phyloP scores from a whole-genome alignment of 129 eudicot genomes.

The Escallonia rubra region DNA sequence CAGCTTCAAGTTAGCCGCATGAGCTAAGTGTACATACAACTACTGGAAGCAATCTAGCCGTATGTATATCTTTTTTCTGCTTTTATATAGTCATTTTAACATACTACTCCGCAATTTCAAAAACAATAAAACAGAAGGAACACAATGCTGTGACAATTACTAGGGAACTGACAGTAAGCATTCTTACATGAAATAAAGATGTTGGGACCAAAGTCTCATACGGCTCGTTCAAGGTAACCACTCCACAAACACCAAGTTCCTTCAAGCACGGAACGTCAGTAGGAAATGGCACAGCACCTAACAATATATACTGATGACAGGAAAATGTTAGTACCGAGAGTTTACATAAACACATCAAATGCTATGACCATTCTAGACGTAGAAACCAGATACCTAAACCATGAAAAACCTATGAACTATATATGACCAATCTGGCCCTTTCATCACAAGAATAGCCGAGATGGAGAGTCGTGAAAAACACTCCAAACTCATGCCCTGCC shows the following conservation, averaged over 20 bases:
- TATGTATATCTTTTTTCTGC: background rate
- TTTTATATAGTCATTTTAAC: background rate
- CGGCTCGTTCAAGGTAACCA: constrained; percentile 77
- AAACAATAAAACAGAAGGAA: background rate
- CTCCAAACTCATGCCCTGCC: no score
- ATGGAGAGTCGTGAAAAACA: no score
- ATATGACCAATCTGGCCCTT: no score
- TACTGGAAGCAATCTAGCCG: background rate
- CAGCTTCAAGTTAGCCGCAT: background rate
- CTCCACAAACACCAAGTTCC: constrained; percentile 74
- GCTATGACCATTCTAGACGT: background rate
- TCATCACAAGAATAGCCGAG: no score
- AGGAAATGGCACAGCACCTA: constrained; percentile 92
- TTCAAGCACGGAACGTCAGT: constrained; percentile 65
- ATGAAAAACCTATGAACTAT: background rate
- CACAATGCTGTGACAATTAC: background rate
- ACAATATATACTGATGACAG: constrained; percentile 45
- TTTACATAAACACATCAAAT: background rate
- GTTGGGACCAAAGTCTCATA: constrained; percentile 79
- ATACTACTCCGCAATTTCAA: background rate
- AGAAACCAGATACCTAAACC: background rate
- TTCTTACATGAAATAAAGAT: constrained; percentile 56
- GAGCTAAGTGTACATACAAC: background rate
- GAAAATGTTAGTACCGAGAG: background rate
- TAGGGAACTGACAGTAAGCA: background rate